Conservation (phyloP, 1,139 yeast genomes). For the Ogataea hybrid region DNA sequence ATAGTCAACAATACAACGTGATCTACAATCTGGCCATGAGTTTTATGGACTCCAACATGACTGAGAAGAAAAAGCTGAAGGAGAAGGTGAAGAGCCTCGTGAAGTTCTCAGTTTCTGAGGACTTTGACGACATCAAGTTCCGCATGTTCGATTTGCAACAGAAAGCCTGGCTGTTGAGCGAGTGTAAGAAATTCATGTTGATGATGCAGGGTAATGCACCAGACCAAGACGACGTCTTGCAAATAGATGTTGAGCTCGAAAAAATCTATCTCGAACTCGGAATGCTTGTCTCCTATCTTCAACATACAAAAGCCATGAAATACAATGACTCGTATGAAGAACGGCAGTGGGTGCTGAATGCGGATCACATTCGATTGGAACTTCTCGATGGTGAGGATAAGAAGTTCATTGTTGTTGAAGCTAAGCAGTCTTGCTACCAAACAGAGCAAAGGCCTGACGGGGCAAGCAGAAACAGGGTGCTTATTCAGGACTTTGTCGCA, state of each 20-base stretch:
- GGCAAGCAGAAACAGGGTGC: constrained; percentile 40
- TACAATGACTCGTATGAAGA: constrained; percentile 38
- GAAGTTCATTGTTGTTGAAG: constrained; percentile 50
- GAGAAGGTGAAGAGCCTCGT: constrained; percentile 66
- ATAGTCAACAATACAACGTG: constrained; percentile 69
- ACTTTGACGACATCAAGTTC: constrained; percentile 53
- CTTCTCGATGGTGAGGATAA: constrained; percentile 40
- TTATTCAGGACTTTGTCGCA: constrained; percentile 32
- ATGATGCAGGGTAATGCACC: constrained; percentile 32
- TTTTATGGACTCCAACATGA: constrained; percentile 60
- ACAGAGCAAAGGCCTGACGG: constrained; percentile 46
- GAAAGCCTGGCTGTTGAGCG: constrained; percentile 43
- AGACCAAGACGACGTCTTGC: constrained; percentile 32
- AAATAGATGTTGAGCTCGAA: constrained; percentile 57
- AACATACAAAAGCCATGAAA: constrained; percentile 34
- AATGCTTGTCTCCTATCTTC: constrained; percentile 58
- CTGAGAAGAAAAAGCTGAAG: constrained; percentile 46
- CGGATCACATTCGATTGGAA: constrained; percentile 51
- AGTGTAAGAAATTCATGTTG: constrained; percentile 34
- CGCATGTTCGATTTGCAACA: constrained; percentile 57
- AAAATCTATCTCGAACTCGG: constrained; percentile 56
- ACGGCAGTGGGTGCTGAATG: constrained; percentile 40
- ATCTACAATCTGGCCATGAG: constrained; percentile 64
- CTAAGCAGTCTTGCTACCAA: constrained; percentile 40
- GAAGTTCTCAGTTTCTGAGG: constrained; percentile 70